Base-by-base conservation (phyloP, 176 grass and related monocot genomes). In the Panicum miliaceum region DNA sequence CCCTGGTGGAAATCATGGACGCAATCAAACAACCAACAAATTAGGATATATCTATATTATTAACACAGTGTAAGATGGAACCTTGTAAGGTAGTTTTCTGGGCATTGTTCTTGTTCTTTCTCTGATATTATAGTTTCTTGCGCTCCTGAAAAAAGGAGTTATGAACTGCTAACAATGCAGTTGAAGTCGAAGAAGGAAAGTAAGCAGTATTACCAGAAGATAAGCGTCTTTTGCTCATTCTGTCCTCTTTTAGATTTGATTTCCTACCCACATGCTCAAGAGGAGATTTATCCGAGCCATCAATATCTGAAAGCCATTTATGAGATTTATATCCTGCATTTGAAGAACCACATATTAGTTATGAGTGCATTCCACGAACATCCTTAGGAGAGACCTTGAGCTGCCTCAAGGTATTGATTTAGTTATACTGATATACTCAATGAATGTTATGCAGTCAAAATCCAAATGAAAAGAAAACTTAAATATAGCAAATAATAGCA, bases 41-140 rank as follows among this genome's bases (percentile, higher is more conserved):
- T 23, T 16, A 41, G 0, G 46, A 60, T 46, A 70, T 83, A 69
- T 64, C 54, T 73, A 45, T 3, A 58, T 60, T 45, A 47, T 79
- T 83, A 68, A 78, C 20, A 83, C 18, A 71, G 80, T 19, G 12
- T 16, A 41, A 88, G 51, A 81, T n/a, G n/a, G 18, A 94, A 94
- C 95, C 95, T 98, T 41, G 74, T 79, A 57, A 94, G 81, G 67
- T 86, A 83, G 68, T 92, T 91, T 71, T 99, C 93, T 75, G 87
- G 87, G 53, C 68, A 90, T 50, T 91, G 66, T 56, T 87, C 86
- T 70, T 84, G 77, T 75, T 67, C 82, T 84, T 95, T 81, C 63
- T 86, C 82, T 64, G 81, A 88, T 70, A 73, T 68, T 85, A 61
- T 57, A 86, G 87, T 88, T 90, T 92, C 89, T 88, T 90, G 87